A percentile compares a stretch with the other conserved stretches of the same genome.
Evolutionary conservation across 164 flowering plant genomes (phyloP).

Genomic region (Magnolia officinalis): DNA sequence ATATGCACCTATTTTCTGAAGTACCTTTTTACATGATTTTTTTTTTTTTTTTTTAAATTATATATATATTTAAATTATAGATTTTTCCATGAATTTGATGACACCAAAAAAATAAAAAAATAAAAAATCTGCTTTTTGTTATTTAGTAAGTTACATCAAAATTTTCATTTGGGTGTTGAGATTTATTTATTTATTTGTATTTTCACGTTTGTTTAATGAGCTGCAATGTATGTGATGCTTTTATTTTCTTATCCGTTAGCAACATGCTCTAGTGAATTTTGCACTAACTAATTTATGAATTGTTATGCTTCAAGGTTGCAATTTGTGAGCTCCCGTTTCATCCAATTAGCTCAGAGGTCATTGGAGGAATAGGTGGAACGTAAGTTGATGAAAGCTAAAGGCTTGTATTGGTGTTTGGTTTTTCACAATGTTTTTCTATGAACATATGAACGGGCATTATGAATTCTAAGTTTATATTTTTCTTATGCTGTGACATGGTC

Average conservation of each 20-base stretch:
- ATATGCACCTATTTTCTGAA: neutral
- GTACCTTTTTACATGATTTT: neutral
- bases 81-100: too few species aligned
- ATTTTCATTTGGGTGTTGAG: neutral
- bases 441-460: neutral
- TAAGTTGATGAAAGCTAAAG: conserved; percentile 40
- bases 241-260: neutral
- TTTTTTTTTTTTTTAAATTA: neutral
- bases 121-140: neutral
- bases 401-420: neutral
- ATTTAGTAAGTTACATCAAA: neutral
- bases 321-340: conserved; percentile 97
- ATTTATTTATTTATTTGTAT: neutral
- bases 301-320: conserved; percentile 56
- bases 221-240: neutral
- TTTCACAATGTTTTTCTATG: neutral
- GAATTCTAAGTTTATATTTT: neutral
- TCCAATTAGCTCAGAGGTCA: conserved; percentile 86
- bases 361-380: conserved; percentile 99
- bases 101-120: too few species aligned
- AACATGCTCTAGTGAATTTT: neutral
- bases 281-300: conserved; percentile 1
- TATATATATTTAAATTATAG: too few species aligned
- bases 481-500: neutral
- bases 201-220: neutral